phyloP scores from a whole-genome alignment of 2,329 filamentous ascomycete genomes.

The Phaeosphaeria sp. region DNA sequence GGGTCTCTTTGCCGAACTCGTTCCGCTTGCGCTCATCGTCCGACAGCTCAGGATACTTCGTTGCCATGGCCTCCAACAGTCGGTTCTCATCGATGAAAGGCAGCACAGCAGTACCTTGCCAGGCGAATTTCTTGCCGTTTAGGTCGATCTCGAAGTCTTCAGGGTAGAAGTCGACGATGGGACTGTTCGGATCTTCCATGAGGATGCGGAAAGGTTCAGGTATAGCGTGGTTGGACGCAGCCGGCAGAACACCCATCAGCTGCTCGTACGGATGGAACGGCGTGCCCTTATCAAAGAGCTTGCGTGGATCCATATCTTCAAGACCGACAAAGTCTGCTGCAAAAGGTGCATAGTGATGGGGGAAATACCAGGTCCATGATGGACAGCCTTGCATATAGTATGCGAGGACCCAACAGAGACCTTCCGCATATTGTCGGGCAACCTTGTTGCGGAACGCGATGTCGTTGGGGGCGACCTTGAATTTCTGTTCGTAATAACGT shows the following conservation, averaged over 20 bases:
- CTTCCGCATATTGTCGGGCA: constrained; percentile 89
- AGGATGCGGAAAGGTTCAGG: constrained; percentile 87
- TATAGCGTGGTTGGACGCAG: constrained; percentile 89
- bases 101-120: constrained; percentile 92
- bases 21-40: constrained; percentile 82
- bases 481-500: constrained; percentile 97
- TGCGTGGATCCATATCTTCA: constrained; percentile 69
- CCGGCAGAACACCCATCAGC: constrained; percentile 95
- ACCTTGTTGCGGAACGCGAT: constrained; percentile 88
- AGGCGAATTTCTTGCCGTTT: constrained; percentile 98
- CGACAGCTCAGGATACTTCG: constrained; percentile 80
- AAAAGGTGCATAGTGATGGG: constrained; percentile 97
- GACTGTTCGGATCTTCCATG: constrained; percentile 86
- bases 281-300: constrained; percentile 82
- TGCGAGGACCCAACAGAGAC: constrained; percentile 90
- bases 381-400: constrained; percentile 99
- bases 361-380: constrained; percentile 99
- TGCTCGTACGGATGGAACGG: constrained; percentile 95
- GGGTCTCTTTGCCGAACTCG: constrained; percentile 76
- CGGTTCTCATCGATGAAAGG: constrained; percentile 96
- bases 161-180: constrained; percentile 97
- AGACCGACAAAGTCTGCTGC: constrained; percentile 92
- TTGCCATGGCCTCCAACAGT: constrained; percentile 80
- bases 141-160: constrained; percentile 91
- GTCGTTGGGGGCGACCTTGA: constrained; percentile 81